phyloP scores from a whole-genome alignment of 352 stramenopile species.

The Pythium sp. region DNA sequence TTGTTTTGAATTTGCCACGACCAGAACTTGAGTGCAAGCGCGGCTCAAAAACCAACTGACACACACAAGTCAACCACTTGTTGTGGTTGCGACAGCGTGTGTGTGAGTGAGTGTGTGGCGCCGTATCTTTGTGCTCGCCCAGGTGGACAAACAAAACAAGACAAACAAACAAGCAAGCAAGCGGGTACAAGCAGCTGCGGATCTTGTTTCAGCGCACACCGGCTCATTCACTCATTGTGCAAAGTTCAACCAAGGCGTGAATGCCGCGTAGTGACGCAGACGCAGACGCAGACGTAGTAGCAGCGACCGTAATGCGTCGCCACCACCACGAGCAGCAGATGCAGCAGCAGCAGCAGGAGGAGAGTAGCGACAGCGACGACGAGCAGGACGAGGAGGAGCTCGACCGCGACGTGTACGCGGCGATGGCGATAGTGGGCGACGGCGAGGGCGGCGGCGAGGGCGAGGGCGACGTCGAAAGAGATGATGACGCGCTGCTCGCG shows the following conservation, averaged over 20 bases:
- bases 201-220: neutral
- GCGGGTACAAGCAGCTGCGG: neutral
- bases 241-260: neutral
- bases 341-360: slow-evolving; percentile 5
- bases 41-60: neutral
- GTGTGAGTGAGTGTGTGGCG: neutral
- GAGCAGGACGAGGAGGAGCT: slow-evolving; percentile 10
- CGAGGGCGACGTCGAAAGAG: neutral
- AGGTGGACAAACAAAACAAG: slow-evolving; percentile 1
- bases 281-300: neutral
- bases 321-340: neutral
- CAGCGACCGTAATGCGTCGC: neutral
- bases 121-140: slow-evolving; percentile 7
- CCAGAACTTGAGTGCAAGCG: slow-evolving; percentile 1
- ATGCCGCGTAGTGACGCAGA: neutral
- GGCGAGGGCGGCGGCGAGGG: neutral
- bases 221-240: neutral
- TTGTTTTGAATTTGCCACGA: slow-evolving; percentile 9
- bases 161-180: neutral
- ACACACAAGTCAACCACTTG: neutral
- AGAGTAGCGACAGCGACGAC: neutral
- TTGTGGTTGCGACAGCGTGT: neutral
- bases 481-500: neutral
- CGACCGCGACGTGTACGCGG: neutral
- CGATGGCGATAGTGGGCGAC: neutral